Percentiles rank a stretch among this genome's conserved stretches.
phyloP scores from a whole-genome alignment of 169 alveolate genomes.

The Eimeria necatrix region DNA sequence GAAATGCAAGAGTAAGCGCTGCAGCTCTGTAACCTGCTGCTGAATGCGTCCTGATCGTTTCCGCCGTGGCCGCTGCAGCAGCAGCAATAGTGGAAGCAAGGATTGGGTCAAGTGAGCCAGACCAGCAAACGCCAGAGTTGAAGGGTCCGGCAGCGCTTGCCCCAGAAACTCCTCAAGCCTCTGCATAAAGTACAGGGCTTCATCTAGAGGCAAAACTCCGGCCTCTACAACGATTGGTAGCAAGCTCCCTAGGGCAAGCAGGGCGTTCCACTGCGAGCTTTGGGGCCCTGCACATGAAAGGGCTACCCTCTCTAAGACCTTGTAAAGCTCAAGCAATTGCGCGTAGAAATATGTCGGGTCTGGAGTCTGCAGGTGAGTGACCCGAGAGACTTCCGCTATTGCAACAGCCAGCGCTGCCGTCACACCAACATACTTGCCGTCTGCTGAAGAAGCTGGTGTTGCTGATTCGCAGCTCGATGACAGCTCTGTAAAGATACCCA shows the following conservation, averaged over 20 bases:
- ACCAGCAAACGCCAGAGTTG: conserved; percentile 16
- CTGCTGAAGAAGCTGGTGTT: not conserved
- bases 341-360: conserved; percentile 12
- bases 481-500: not conserved
- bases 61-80: not conserved
- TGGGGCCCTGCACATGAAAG: not conserved
- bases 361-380: conserved; percentile 18
- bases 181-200: conserved; percentile 9
- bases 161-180: conserved; percentile 10
- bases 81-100: conserved; percentile 10
- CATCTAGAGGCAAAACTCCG: conserved; percentile 6
- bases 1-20: conserved; percentile 15
- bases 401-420: conserved; percentile 37
- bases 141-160: conserved; percentile 17
- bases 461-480: not conserved
- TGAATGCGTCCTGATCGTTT: not conserved
- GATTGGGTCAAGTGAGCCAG: conserved; percentile 38
- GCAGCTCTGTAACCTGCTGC: conserved; percentile 28
- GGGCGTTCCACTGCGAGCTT: conserved; percentile 39
- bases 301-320: not conserved
- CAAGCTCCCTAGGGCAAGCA: conserved; percentile 10
- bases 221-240: conserved; percentile 37
- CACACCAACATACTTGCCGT: not conserved
- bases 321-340: conserved; percentile 17
- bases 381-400: conserved; percentile 12